Conservation (phyloP, 495 filamentous ascomycete species). For the Aspergillus campestris region DNA sequence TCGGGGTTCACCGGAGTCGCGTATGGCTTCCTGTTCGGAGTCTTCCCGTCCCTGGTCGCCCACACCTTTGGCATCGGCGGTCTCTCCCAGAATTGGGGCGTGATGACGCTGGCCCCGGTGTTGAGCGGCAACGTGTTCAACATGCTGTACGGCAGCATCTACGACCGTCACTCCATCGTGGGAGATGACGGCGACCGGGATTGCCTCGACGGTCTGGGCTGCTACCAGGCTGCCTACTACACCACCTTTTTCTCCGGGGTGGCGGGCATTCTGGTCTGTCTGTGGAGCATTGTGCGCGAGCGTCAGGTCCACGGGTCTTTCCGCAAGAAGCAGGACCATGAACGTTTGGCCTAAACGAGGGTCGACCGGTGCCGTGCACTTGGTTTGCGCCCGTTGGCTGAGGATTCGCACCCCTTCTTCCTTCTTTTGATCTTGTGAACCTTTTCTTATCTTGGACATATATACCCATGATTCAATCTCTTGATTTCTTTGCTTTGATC, state of each 20-base stretch:
- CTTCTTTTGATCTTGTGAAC: too few species aligned
- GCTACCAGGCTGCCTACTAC: conserved; percentile 75
- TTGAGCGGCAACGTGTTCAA: conserved; percentile 88
- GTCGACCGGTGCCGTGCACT: too few species aligned
- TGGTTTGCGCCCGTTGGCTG: too few species aligned
- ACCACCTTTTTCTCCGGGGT: conserved; percentile 72
- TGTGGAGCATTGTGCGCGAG: conserved; percentile 74
- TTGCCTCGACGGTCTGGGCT: conserved; percentile 72
- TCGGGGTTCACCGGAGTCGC: conserved; percentile 78
- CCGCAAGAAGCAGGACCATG: conserved; percentile 25
- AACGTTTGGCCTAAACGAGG: conserved; percentile 21
- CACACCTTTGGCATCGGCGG: conserved; percentile 87
- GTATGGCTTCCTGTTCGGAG: conserved; percentile 92
- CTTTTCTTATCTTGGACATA: too few species aligned
- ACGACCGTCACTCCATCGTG: conserved; percentile 69
- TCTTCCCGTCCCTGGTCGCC: conserved; percentile 84
- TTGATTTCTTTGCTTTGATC: too few species aligned
- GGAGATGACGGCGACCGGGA: conserved; percentile 56
- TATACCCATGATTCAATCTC: too few species aligned
- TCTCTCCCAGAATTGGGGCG: conserved; percentile 88
- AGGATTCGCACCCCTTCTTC: too few species aligned
- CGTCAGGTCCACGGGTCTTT: conserved; percentile 21
- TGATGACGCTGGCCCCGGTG: conserved; percentile 82
- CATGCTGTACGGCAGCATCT: conserved; percentile 68
- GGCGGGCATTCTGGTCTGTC: conserved; percentile 56